Conservation (phyloP, 768 basidiomycete genomes). For the Tephrocybe sp. region DNA sequence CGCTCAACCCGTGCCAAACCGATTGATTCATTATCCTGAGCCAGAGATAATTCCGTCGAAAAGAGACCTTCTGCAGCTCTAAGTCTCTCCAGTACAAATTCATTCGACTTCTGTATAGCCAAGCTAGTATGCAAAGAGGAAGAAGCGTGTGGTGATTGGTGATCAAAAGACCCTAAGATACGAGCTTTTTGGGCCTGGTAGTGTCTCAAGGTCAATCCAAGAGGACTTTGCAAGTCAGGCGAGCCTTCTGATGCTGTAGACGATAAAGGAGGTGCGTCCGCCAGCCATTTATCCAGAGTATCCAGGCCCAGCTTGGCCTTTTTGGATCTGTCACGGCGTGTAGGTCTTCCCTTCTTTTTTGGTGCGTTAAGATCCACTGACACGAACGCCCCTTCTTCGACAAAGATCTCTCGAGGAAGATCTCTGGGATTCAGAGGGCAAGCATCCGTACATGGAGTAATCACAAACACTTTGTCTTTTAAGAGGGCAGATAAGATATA, state of each 20-base stretch:
- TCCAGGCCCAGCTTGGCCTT: constrained; percentile 49
- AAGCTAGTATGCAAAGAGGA: constrained; percentile 17
- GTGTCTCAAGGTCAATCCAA: constrained; percentile 14
- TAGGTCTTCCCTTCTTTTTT: constrained; percentile 63
- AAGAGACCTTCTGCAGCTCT: constrained; percentile 48
- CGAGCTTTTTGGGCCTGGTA: constrained; percentile 43
- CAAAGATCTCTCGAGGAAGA: constrained; percentile 67
- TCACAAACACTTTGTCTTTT: constrained; percentile 49
- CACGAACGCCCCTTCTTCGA: constrained; percentile 33
- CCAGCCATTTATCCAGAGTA: constrained; percentile 48
- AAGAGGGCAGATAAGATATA: constrained; percentile 49
- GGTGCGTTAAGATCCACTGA: constrained; percentile 21
- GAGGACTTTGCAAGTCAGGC: not conserved
- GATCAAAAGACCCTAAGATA: constrained; percentile 34
- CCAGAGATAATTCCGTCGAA: constrained; percentile 19
- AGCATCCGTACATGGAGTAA: constrained; percentile 52
- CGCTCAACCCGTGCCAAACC: constrained; percentile 47
- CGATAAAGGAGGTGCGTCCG: constrained; percentile 23
- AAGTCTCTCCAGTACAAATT: constrained; percentile 49
- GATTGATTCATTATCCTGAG: constrained; percentile 14
- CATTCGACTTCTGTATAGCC: constrained; percentile 44
- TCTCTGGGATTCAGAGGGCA: constrained; percentile 57
- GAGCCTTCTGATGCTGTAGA: not conserved
- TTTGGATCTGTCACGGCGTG: constrained; percentile 55
- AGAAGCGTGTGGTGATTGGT: not conserved